Evolutionary conservation across 352 stramenopile species (phyloP), one percentile per base, ranked within the genome.

Genomic region (Detonula confervacea): DNA sequence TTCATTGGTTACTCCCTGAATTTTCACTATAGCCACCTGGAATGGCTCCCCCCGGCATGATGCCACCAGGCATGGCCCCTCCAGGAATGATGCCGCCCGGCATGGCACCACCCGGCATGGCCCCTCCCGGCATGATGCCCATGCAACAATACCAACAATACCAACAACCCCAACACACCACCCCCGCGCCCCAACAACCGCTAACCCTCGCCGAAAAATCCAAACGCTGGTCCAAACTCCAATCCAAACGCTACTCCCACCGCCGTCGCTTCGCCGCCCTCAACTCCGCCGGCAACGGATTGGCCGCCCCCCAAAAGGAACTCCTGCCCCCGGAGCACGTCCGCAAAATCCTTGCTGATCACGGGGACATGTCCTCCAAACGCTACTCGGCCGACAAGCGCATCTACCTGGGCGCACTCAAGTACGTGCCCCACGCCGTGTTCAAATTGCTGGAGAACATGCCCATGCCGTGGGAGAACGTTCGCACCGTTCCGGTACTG

Each of bases 361-460:
- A 99, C 86, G 98, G 98, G 22, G 97, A 99, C 84, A 99, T 99
- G 97, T 98, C 96, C 66, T 98, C 95, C 56, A 98, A 99, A 89
- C 98, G 99, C 73, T 99, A 99, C 82, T 94, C 96, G 18, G 95
- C 98, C 71, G 97, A 99, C 87, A 99, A 99, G 87, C 93, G 98
- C 56, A 94, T 99, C 27, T 99, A 99, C 83, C 83, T 99, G 0
- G 97, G 98, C n/a, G 98, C 98, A 44, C 90, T 99, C 49, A 99
- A 99, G 87, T 99, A 99, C 85, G 96, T 99, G 24, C 98, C 98
- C 11, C 98, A 99, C 81, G 96, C 97, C 16, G 94, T 99, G 39
- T 99, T 98, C 83, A 99, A 99, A 91, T 88, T 99, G 47, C 86
- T 99, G 59, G 98, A 99, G 91, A 99, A 99, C 86, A 99, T 99